A percentile compares a stretch with the other conserved stretches of the same genome.
Conservation (phyloP, 2,329 filamentous ascomycete species). For the Daldinia sp. region DNA sequence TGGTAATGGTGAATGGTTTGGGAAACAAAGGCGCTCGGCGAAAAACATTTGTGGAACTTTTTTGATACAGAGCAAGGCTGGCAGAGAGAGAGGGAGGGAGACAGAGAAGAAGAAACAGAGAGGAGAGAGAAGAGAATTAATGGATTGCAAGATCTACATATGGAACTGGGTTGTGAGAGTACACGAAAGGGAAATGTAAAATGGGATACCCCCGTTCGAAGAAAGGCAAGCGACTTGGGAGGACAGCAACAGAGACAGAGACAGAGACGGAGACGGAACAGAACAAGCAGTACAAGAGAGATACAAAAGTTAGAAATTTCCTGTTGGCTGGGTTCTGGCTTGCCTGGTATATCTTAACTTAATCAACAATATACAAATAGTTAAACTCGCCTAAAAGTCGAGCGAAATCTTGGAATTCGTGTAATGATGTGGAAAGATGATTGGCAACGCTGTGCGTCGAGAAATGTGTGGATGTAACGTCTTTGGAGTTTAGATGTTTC, state of each 20-base stretch:
- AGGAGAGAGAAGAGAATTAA: slow-evolving; percentile 6
- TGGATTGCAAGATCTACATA: slow-evolving; percentile 24
- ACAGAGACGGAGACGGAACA: neutral
- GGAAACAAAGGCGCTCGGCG: slow-evolving; percentile 24
- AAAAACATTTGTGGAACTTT: slow-evolving; percentile 1
- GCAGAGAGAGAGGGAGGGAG: no score
- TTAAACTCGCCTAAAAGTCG: neutral
- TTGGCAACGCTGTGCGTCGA: neutral
- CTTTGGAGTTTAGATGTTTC: neutral
- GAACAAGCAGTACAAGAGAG: slow-evolving; percentile 11
- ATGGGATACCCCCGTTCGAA: slow-evolving; percentile 30
- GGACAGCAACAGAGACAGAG: slow-evolving; percentile 9
- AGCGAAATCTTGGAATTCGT: neutral
- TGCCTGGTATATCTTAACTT: slow-evolving; percentile 12
- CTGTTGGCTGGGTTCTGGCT: slow-evolving; percentile 18
- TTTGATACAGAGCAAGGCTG: slow-evolving; percentile 20
- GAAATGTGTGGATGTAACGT: neutral
- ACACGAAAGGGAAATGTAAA: slow-evolving; percentile 26
- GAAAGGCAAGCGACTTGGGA: slow-evolving; percentile 14
- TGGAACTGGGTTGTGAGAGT: slow-evolving; percentile 15
- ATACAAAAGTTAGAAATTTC: slow-evolving; percentile 20
- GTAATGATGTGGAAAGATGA: neutral
- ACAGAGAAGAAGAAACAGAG: neutral
- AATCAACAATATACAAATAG: slow-evolving; percentile 6
- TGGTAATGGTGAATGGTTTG: slow-evolving; percentile 16